A percentile compares a stretch with the other conserved stretches of the same genome.
phyloP scores from a whole-genome alignment of 441 rosid genomes.

The Syzygium malaccense region DNA sequence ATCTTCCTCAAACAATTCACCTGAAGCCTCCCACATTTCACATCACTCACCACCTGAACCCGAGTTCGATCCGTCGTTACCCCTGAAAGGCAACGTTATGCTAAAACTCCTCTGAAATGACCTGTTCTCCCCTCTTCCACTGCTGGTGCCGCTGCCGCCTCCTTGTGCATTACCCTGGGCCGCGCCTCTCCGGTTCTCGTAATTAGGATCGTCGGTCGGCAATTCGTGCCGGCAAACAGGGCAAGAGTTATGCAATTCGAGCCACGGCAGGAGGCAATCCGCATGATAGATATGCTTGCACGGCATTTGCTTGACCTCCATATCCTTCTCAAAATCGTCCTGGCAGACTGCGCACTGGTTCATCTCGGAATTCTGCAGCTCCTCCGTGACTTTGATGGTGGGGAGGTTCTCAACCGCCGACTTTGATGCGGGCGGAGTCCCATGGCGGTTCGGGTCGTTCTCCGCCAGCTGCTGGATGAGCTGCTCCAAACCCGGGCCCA shows the following conservation, averaged over 20 bases:
- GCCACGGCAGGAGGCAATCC: constrained; percentile 14
- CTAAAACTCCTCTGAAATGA: background rate
- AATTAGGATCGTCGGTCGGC: constrained; percentile 9
- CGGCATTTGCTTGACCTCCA: constrained; percentile 13
- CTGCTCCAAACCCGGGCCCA: constrained; percentile 14
- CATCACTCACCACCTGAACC: constrained; percentile 1
- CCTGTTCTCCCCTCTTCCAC: constrained; percentile 1
- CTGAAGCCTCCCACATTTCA: background rate
- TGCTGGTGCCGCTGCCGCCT: background rate
- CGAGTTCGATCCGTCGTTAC: background rate
- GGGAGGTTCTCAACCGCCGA: constrained; percentile 8
- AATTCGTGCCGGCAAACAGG: constrained; percentile 10
- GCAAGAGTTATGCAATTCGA: constrained; percentile 8
- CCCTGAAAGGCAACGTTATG: constrained; percentile 10
- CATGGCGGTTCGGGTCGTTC: constrained; percentile 8
- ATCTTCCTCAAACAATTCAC: background rate
- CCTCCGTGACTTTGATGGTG: background rate
- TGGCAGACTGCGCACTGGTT: constrained; percentile 16
- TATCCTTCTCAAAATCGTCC: constrained; percentile 3
- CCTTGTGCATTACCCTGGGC: background rate
- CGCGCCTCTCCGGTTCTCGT: background rate
- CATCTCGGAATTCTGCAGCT: constrained; percentile 5
- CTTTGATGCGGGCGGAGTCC: constrained; percentile 12
- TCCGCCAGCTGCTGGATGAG: constrained; percentile 12
- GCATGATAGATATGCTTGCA: constrained; percentile 11